A percentile compares a stretch with the other conserved stretches of the same genome.
Evolutionary conservation across 768 basidiomycete species (phyloP).

Genomic region (Scleroderma citrinum): DNA sequence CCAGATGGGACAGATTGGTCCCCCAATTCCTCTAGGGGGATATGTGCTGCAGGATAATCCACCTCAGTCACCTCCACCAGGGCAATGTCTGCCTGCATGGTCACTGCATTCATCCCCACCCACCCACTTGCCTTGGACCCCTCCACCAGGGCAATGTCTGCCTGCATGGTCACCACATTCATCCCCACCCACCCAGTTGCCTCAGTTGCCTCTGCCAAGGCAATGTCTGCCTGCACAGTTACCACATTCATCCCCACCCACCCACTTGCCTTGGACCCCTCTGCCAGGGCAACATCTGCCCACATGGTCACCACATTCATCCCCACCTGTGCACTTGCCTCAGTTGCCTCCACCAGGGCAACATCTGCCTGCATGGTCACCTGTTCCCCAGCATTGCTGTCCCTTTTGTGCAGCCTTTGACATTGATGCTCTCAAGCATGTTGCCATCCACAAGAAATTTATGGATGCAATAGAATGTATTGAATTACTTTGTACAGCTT

Average conservation of each 20-base stretch:
- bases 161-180: too few relatives aligned
- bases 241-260: too few relatives aligned
- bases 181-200: too few relatives aligned
- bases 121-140: too few relatives aligned
- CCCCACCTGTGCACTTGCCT: not conserved
- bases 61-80: not conserved
- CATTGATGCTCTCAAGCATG: not conserved
- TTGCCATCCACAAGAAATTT: not conserved
- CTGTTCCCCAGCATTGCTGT: not conserved
- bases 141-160: too few relatives aligned
- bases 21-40: not conserved
- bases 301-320: not conserved
- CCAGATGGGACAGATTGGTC: not conserved
- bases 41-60: not conserved
- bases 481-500: slow-evolving; percentile 7
- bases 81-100: not conserved
- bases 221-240: too few relatives aligned
- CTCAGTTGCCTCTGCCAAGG: too few relatives aligned
- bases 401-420: not conserved
- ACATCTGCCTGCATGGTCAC: not conserved
- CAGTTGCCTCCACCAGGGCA: not conserved
- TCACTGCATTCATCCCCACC: too few relatives aligned
- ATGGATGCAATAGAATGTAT: slow-evolving; percentile 4
- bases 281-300: not conserved
- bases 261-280: not conserved